These are phyloP conservation scores for Diutina siamensis DNA, from an alignment of 1,139 yeast species.

Conservation along the genomic window DNA sequence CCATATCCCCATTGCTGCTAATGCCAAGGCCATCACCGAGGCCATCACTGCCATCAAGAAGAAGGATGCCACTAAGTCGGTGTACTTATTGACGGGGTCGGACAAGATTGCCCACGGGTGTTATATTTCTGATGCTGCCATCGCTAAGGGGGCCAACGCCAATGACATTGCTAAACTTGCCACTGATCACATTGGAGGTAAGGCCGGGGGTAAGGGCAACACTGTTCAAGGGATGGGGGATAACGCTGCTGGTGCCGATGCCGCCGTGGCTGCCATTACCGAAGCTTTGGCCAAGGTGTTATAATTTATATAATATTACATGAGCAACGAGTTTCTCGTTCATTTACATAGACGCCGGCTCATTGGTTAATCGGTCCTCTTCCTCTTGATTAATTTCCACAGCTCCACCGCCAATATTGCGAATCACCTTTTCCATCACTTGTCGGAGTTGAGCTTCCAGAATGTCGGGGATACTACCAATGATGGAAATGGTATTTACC, in stretches of 20 bases:
- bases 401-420: conserved; percentile 9
- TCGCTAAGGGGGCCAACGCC: conserved; percentile 66
- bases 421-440: conserved; percentile 35
- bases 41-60: conserved; percentile 80
- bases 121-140: conserved; percentile 64
- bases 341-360: conserved; percentile 7
- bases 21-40: conserved; percentile 90
- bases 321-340: neutral
- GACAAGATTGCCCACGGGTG: conserved; percentile 94
- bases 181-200: conserved; percentile 76
- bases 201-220: conserved; percentile 97
- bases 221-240: conserved; percentile 96
- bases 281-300: conserved; percentile 49
- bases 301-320: conserved; percentile 6
- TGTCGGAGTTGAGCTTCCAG: conserved; percentile 20
- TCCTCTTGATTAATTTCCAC: conserved; percentile 11
- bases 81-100: conserved; percentile 74
- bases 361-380: conserved; percentile 10
- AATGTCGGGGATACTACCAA: conserved; percentile 36
- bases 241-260: conserved; percentile 53
- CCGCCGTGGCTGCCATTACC: conserved; percentile 63
- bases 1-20: conserved; percentile 60
- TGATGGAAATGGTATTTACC: conserved; percentile 58
- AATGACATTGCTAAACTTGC: conserved; percentile 64
- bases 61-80: conserved; percentile 61